phyloP scores from a whole-genome alignment of 768 basidiomycete species.

The Amanita pseudoporphyria region DNA sequence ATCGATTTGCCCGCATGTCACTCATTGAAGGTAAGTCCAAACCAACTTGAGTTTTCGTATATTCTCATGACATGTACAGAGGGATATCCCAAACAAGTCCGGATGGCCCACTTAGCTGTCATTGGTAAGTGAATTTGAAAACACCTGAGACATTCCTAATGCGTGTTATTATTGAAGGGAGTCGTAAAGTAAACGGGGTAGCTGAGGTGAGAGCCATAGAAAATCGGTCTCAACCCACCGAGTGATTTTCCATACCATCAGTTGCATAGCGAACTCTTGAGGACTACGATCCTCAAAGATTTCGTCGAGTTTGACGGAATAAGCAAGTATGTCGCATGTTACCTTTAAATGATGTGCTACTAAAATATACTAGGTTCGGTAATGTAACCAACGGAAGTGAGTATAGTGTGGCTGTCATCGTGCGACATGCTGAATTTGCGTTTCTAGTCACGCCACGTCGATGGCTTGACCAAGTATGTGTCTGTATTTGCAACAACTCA shows the following conservation, averaged over 20 bases:
- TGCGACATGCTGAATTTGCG: not conserved
- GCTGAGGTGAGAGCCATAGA: constrained; percentile 51
- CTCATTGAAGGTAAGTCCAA: constrained; percentile 67
- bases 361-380: constrained; percentile 40
- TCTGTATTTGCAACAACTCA: not conserved
- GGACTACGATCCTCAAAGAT: constrained; percentile 77
- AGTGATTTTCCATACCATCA: constrained; percentile 13
- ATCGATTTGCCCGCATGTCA: constrained; percentile 76
- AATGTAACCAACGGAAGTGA: constrained; percentile 92
- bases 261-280: constrained; percentile 86
- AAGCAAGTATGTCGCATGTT: constrained; percentile 50
- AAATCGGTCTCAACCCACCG: not conserved
- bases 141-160: not conserved
- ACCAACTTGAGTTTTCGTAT: not conserved
- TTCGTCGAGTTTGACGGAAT: constrained; percentile 89
- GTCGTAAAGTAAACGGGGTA: constrained; percentile 89
- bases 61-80: constrained; percentile 33
- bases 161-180: constrained; percentile 28
- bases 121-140: constrained; percentile 36
- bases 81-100: constrained; percentile 75
- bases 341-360: not conserved
- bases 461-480: constrained; percentile 70
- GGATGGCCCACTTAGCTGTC: constrained; percentile 89
- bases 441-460: constrained; percentile 76
- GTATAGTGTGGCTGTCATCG: constrained; percentile 16